These are phyloP conservation scores for Hymenoscyphus scutula DNA, from an alignment of 2,329 filamentous ascomycete genomes.

Conservation along the genomic window DNA sequence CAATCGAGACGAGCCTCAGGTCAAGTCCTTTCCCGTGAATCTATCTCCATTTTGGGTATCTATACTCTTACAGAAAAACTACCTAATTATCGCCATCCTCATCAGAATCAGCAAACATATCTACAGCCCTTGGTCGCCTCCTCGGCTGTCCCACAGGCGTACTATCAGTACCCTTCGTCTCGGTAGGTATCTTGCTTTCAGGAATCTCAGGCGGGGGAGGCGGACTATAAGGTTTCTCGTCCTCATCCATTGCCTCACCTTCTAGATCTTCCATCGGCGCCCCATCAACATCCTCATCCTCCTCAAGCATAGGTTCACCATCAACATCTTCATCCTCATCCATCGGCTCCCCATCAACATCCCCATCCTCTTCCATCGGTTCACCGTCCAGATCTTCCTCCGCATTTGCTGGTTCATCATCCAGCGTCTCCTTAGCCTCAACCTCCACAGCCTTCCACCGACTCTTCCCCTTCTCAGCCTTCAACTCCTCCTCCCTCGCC, in stretches of 20 bases:
- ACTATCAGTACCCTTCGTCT: constrained; percentile 1
- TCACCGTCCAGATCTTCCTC: constrained; percentile 43
- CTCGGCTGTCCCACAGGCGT: constrained; percentile 21
- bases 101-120: constrained; percentile 80
- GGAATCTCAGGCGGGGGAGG: neutral
- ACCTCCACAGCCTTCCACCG: constrained; percentile 41
- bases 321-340: constrained; percentile 44
- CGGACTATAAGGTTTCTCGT: constrained; percentile 25
- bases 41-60: too few species aligned
- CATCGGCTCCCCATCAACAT: constrained; percentile 36
- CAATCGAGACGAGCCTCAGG: too few species aligned
- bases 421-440: constrained; percentile 35
- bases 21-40: too few species aligned
- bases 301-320: constrained; percentile 29
- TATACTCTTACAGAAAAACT: neutral
- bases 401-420: constrained; percentile 47
- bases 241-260: constrained; percentile 32
- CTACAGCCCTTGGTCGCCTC: constrained; percentile 64
- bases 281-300: constrained; percentile 39
- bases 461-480: constrained; percentile 32
- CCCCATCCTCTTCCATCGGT: constrained; percentile 41
- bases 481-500: constrained; percentile 34
- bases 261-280: constrained; percentile 43
- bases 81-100: constrained; percentile 22
- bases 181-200: constrained; percentile 10